Evolutionary conservation across 2,329 filamentous ascomycete genomes (phyloP).

Genomic region (Pseudogymnoascus pannorum): DNA sequence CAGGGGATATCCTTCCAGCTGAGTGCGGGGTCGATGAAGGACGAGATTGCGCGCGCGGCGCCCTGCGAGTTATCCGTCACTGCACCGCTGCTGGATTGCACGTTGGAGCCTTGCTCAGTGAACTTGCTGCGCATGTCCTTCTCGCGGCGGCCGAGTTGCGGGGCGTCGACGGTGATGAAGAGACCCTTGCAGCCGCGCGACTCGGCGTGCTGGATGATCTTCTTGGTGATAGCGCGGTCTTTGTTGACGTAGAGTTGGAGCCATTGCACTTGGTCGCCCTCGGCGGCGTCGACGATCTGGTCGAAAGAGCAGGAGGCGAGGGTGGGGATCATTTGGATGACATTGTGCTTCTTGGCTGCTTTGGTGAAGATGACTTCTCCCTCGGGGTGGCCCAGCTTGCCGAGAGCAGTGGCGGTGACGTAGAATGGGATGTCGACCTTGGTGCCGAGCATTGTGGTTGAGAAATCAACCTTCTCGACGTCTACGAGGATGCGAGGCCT

Average conservation of each 20-base stretch:
- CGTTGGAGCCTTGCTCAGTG: conserved; percentile 71
- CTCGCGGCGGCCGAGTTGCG: conserved; percentile 86
- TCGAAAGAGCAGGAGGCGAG: conserved; percentile 95
- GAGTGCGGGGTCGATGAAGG: conserved; percentile 91
- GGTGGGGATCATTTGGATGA: conserved; percentile 98
- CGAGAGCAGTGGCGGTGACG: conserved; percentile 89
- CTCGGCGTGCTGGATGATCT: conserved; percentile 89
- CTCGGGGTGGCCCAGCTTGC: conserved; percentile 88
- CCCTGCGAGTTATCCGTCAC: conserved; percentile 82
- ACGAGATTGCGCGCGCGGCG: conserved; percentile 87
- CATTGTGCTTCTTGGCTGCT: conserved; percentile 75
- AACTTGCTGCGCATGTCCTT: conserved; percentile 98
- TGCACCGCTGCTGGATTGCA: conserved; percentile 62
- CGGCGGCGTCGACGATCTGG: conserved; percentile 82
- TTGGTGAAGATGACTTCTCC: conserved; percentile 87
- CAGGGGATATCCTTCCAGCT: conserved; percentile 92
- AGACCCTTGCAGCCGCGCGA: conserved; percentile 85
- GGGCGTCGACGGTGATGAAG: conserved; percentile 97
- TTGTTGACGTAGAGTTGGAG: conserved; percentile 94
- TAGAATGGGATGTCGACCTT: conserved; percentile 86
- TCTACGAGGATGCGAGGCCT: conserved; percentile 82
- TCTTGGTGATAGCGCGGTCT: conserved; percentile 80
- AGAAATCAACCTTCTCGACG: conserved; percentile 78
- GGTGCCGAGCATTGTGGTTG: conserved; percentile 88
- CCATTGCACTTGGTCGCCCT: conserved; percentile 84